These are phyloP conservation scores for Coriolopsis trogii DNA, from an alignment of 1,284 basidiomycete genomes.

Conservation along the genomic window DNA sequence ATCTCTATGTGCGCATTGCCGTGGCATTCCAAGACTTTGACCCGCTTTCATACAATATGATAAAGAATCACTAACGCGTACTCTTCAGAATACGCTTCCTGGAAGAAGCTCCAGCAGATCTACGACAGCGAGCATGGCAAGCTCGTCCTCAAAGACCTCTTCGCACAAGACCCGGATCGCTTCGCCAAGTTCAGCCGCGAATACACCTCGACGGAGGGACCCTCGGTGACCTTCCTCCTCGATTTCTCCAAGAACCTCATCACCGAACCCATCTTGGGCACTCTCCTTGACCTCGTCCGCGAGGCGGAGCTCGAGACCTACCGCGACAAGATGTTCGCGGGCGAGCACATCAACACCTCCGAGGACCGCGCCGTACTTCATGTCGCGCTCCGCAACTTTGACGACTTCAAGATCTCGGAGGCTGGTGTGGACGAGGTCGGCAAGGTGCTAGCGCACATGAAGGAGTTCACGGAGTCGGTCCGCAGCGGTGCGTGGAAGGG, in stretches of 20 bases:
- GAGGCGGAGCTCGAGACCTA: conserved; percentile 88
- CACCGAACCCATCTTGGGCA: conserved; percentile 81
- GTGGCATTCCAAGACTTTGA: background rate
- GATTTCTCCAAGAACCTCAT: conserved; percentile 98
- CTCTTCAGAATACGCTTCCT: conserved; percentile 77
- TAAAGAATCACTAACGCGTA: background rate
- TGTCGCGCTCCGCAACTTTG: conserved; percentile 90
- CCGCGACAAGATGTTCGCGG: conserved; percentile 93
- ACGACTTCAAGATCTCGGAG: conserved; percentile 78
- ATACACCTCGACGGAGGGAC: conserved; percentile 70
- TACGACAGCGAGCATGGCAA: conserved; percentile 77
- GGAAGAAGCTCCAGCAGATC: conserved; percentile 90
- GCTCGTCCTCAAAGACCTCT: conserved; percentile 90
- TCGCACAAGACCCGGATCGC: conserved; percentile 84
- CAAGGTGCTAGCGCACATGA: conserved; percentile 89
- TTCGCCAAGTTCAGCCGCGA: conserved; percentile 86
- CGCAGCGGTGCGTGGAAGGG: conserved; percentile 93
- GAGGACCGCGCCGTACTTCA: conserved; percentile 97
- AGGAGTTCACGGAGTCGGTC: conserved; percentile 85
- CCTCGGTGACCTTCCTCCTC: conserved; percentile 82
- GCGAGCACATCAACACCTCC: conserved; percentile 98
- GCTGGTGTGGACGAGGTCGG: conserved; percentile 83
- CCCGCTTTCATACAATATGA: background rate
- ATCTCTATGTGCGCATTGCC: no score
- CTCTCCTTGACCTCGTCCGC: conserved; percentile 79